Evolutionary conservation across 768 basidiomycete genomes (phyloP), one percentile per base, ranked within the genome.

Genomic region (Phallus indusiatus): DNA sequence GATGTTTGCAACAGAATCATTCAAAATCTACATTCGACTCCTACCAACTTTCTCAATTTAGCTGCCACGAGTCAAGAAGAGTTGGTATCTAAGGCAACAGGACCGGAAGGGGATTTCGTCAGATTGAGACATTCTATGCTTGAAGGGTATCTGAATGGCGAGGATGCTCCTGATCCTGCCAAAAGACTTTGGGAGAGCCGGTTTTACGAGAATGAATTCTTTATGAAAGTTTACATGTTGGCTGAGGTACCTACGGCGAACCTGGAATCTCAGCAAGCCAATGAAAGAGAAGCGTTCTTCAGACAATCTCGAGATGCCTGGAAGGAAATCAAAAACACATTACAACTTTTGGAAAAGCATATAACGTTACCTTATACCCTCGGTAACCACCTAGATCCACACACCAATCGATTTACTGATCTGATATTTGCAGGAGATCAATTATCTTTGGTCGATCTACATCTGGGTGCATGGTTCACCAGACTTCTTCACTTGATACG

Each of bases 371-470:
- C 86, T 5, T 87, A 76, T 66, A 69, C 75, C 12, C 78, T 87
- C 21, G 88, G 87, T 86, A 67, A 54, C 79, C 67, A 47, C 37
- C 17, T 33, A n/a, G 46, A 10, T 18, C 21, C 24, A 18, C 7
- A 51, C 28, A 11, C 22, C 34, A 42, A 49, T 37, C n/a, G n/a
- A 47, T 24, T 60, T 22, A 53, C 61, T 11, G 9, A 35, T 63
- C 17, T 37, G 16, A 34, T 35, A 51, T 24, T 36, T 9, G 9
- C 35, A 88, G 91, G 91, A 17, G 90, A 94, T 65, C 90, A 94
- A 63, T 69, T 91, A 64, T 90, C 86, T 6, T 72, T 90, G 51
- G 88, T 85, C 14, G 92, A 94, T 67, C 72, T 92, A 57, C 90
- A 92, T 66, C 78, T 92, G 18, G 83, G 81, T 9, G 83, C 81